phyloP scores from a whole-genome alignment of 2,329 filamentous ascomycete species.

The Pestalotiopsis sp. region DNA sequence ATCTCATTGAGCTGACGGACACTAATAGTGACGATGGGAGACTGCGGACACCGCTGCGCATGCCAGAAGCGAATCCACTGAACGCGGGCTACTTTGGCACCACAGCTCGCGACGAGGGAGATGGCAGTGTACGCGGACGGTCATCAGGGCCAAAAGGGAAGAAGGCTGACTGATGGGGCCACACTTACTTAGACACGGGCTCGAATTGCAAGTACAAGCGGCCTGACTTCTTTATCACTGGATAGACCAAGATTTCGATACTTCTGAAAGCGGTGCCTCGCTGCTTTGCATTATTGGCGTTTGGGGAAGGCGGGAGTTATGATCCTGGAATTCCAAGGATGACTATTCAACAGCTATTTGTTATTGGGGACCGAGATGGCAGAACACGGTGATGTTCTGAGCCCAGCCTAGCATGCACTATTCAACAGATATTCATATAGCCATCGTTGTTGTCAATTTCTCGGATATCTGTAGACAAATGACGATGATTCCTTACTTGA shows the following conservation, averaged over 20 bases:
- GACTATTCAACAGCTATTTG: background rate
- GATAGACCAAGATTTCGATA: background rate
- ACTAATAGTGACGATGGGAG: conserved; percentile 57
- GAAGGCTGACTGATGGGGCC: conserved; percentile 43
- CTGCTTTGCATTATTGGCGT: background rate
- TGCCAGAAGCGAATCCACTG: conserved; percentile 28
- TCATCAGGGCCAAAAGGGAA: conserved; percentile 41
- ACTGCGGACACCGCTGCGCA: conserved; percentile 17
- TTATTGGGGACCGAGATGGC: background rate
- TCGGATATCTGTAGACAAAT: background rate
- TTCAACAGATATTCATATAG: background rate
- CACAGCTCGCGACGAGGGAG: conserved; percentile 40
- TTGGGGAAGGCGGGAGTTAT: background rate
- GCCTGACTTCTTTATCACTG: background rate
- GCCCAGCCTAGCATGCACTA: background rate
- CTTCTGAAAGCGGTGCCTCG: background rate
- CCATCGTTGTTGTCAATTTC: background rate
- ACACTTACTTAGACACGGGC: background rate
- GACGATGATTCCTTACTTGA: background rate
- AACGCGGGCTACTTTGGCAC: conserved; percentile 34
- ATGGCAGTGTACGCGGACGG: conserved; percentile 40
- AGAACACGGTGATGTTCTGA: background rate
- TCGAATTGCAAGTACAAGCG: background rate
- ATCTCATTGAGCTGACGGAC: conserved; percentile 74
- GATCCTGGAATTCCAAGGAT: background rate